Conservation (phyloP, 192 early-diverging fungal genomes). For the Cetraspora pellucida region DNA sequence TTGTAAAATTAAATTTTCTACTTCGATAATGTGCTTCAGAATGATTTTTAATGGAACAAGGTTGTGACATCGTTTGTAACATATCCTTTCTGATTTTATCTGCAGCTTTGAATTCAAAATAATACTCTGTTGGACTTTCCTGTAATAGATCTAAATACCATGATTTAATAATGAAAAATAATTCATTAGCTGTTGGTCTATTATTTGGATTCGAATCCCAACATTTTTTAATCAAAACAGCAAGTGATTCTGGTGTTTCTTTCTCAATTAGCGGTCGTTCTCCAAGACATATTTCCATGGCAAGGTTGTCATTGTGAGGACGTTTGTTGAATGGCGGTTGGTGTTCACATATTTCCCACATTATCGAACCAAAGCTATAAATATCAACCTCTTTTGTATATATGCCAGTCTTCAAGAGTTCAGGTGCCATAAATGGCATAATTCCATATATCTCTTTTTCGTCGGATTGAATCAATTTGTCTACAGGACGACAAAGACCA, state of each 20-base stretch:
- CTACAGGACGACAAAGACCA: background rate
- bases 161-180: background rate
- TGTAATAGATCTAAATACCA: background rate
- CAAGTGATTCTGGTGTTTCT: background rate
- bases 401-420: background rate
- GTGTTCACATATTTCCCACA: conserved; percentile 12
- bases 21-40: background rate
- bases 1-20: background rate
- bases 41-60: background rate
- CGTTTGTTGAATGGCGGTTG: background rate
- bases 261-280: background rate
- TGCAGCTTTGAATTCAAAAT: background rate
- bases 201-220: background rate
- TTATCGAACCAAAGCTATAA: conserved; percentile 30
- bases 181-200: conserved; percentile 16
- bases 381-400: conserved; percentile 30
- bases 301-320: conserved; percentile 4
- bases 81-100: background rate
- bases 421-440: conserved; percentile 27
- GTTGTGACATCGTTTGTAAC: background rate
- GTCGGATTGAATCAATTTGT: background rate
- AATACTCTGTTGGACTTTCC: background rate
- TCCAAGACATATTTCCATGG: conserved; percentile 5
- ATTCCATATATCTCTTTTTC: background rate
- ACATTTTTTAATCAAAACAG: conserved; percentile 1